These are phyloP conservation scores for Arxiozyma bovina DNA, from an alignment of 1,139 yeast genomes.

Conservation along the genomic window DNA sequence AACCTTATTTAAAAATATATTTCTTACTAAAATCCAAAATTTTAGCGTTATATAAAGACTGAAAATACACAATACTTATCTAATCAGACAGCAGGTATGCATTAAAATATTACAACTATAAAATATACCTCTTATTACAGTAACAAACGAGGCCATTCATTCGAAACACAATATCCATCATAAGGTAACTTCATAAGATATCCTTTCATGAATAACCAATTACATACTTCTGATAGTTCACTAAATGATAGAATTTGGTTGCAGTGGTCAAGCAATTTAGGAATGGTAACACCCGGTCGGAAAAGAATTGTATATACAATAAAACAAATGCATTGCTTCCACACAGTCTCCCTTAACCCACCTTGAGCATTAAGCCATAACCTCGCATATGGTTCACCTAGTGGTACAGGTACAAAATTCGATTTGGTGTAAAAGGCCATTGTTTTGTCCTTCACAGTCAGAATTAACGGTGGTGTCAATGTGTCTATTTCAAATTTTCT, in stretches of 20 bases:
- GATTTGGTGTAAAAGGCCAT: constrained; percentile 3
- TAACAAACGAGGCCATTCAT: constrained; percentile 43
- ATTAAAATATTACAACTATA: too few species aligned
- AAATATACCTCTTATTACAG: constrained; percentile 3
- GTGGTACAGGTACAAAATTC: constrained; percentile 35
- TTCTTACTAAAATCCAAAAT: too few species aligned
- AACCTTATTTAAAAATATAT: too few species aligned
- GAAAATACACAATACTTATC: too few species aligned
- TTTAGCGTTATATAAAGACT: too few species aligned
- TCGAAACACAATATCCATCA: constrained; percentile 43
- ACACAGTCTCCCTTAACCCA: constrained; percentile 46
- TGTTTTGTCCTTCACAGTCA: constrained; percentile 5
- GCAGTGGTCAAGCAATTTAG: constrained; percentile 34
- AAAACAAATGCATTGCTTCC: constrained; percentile 49
- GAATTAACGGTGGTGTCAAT: constrained; percentile 27
- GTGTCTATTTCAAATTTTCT: constrained; percentile 27
- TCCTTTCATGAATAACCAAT: constrained; percentile 48
- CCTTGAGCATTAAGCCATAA: constrained; percentile 70
- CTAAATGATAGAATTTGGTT: constrained; percentile 37
- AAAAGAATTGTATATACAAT: constrained; percentile 45
- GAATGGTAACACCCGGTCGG: constrained; percentile 56
- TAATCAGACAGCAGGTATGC: too few species aligned
- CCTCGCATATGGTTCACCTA: constrained; percentile 54
- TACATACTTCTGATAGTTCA: constrained; percentile 45
- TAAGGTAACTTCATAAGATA: constrained; percentile 35